A percentile compares a stretch with the other conserved stretches of the same genome.
These are phyloP conservation scores for Colletotrichum camelliae DNA, from an alignment of 2,329 filamentous ascomycete species.

Conservation along the genomic window DNA sequence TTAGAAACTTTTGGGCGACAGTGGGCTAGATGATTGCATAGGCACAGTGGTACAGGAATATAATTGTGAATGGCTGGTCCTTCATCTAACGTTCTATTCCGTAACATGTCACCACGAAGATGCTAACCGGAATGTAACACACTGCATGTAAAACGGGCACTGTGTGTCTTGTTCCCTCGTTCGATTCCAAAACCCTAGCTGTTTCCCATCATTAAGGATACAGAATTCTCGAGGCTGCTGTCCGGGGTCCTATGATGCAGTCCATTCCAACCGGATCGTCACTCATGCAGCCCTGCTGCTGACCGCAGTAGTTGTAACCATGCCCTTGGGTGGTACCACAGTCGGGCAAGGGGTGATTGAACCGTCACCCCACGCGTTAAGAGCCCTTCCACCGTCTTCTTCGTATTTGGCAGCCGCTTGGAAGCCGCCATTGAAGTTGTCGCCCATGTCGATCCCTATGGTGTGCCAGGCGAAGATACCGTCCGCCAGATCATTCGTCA, in stretches of 20 bases:
- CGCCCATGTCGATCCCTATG: not conserved
- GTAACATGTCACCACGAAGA: not conserved
- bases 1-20: not conserved
- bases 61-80: not conserved
- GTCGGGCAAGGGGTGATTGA: not conserved
- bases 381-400: not conserved
- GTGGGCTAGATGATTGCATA: fast-evolving
- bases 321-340: not conserved
- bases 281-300: not conserved
- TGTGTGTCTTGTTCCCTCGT: not conserved
- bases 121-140: not conserved
- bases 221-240: not conserved
- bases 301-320: not conserved
- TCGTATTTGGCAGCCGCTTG: not conserved
- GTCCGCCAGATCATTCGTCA: constrained; percentile 57
- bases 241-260: not conserved
- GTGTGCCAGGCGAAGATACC: constrained; percentile 57
- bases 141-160: not conserved
- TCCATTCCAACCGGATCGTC: not conserved
- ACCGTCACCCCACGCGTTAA: not conserved
- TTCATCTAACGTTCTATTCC: not conserved
- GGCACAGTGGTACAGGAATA: not conserved
- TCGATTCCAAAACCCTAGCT: not conserved
- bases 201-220: not conserved
- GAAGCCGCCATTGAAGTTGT: not conserved